Conservation (phyloP, 352 stramenopile species). For the Phytophthora podocarpi region DNA sequence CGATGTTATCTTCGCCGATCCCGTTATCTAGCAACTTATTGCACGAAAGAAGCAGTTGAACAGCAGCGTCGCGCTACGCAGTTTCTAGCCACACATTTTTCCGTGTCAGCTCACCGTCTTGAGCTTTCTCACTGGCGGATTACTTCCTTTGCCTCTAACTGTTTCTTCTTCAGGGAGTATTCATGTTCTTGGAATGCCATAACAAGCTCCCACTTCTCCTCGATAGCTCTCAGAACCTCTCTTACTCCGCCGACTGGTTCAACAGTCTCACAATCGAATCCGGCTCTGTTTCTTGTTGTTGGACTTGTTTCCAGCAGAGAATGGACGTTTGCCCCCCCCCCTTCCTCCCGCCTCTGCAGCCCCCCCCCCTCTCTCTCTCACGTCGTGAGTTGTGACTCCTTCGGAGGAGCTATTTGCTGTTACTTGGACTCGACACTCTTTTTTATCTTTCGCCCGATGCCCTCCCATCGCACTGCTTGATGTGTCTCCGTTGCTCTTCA, state of each 20-base stretch:
- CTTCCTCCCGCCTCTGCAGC: too few species aligned
- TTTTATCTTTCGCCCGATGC: too few species aligned
- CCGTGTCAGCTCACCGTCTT: not conserved
- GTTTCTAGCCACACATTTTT: not conserved
- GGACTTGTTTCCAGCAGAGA: too few species aligned
- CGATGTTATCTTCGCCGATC: not conserved
- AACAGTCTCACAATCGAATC: not conserved
- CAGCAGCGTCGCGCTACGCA: not conserved
- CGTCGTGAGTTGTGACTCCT: too few species aligned
- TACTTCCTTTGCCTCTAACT: not conserved
- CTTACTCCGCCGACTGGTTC: not conserved
- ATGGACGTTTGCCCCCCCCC: too few species aligned
- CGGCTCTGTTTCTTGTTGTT: not conserved
- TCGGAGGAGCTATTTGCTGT: too few species aligned
- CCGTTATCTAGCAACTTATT: not conserved
- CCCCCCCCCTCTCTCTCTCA: too few species aligned
- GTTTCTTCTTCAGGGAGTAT: not conserved
- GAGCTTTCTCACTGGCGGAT: not conserved
- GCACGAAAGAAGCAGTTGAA: not conserved
- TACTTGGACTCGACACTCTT: too few species aligned
- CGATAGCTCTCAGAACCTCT: not conserved
- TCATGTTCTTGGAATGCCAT: not conserved
- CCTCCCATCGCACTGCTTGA: too few species aligned
- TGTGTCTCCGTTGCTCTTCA: too few species aligned
- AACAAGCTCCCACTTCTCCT: not conserved